Evolutionary conservation across 108 stramenopile species (phyloP), one percentile per base, ranked within the genome.

Genomic region (Skeletonema marinoi): DNA sequence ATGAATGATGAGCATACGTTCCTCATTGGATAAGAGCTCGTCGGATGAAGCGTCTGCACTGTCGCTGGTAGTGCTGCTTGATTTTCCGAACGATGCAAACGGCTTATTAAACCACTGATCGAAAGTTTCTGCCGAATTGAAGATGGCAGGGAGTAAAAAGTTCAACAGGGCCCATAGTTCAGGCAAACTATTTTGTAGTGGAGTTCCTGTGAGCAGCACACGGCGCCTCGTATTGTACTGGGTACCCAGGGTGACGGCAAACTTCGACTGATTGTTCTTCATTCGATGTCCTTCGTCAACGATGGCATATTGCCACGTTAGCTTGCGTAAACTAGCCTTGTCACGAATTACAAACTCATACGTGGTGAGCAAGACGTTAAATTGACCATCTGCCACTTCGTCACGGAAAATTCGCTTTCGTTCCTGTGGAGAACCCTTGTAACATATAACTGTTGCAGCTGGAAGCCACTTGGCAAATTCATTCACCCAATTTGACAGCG

Each of bases 261-360:
- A 95, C 82, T 93, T 92, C 65, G 90, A 90, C 32, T 87, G 88
- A 83, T 97, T 96, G 71, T 98, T 99, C 88, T 99, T 99, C 65
- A 99, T 86, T 46, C 98, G 93, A 86, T 98, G 99, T 4, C 98
- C 98, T 75, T 99, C 98, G 71, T 99, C 99, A 16, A 99, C 94
- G 65, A 99, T 92, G 46, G 93, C 91, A 78, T 94, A 92, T 68
- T 95, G 91, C 95, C 95, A 97, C 6, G 76, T 71, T 62, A 99
- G 98, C 66, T 99, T 86, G 32, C 99, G 79, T 76, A 96, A 98
- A 62, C 88, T 90, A 98, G 98, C 99, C 3, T 95, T 88, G 73
- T 98, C 92, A 67, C 90, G 86, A 74, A 97, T 97, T 29, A 94
- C 89, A 59, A 74, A 79, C 86, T 99, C 99, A 79, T 99, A 99